These are phyloP conservation scores for Xylaria multiplex DNA, from an alignment of 2,329 filamentous ascomycete species.

Conservation along the genomic window DNA sequence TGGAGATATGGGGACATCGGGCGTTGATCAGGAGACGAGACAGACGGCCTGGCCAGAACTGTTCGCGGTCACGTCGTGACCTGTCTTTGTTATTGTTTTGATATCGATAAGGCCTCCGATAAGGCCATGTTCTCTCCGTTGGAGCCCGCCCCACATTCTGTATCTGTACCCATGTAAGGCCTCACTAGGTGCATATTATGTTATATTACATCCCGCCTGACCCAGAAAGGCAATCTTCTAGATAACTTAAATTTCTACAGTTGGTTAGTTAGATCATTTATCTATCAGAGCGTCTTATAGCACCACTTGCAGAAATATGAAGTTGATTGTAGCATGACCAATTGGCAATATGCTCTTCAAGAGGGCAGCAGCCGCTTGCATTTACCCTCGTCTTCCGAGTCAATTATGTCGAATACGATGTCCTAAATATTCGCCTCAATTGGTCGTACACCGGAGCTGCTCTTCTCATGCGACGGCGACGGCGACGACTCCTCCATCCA, in stretches of 20 bases:
- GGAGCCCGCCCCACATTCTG: no score
- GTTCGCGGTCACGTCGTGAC: conserved; percentile 31
- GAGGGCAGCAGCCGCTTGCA: conserved; percentile 35
- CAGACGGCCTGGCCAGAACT: no score
- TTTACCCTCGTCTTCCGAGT: conserved; percentile 31
- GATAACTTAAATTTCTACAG: no score
- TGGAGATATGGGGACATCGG: not conserved
- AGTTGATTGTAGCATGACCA: conserved; percentile 28
- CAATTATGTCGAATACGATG: conserved; percentile 35
- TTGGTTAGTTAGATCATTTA: no score
- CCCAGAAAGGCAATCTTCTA: no score
- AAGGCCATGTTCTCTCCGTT: no score
- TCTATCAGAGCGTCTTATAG: not conserved
- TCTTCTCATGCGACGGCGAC: conserved; percentile 43
- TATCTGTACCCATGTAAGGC: no score
- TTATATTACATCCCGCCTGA: no score
- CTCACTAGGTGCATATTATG: no score
- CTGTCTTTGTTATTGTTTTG: conserved; percentile 27
- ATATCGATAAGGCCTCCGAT: not conserved
- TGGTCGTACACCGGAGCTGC: conserved; percentile 39
- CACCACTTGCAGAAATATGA: conserved; percentile 13
- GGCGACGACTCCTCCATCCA: conserved; percentile 35
- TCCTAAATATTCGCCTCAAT: conserved; percentile 20
- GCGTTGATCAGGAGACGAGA: conserved; percentile 15
- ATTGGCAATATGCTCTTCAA: conserved; percentile 44